Evolutionary conservation across 2,329 filamentous ascomycete genomes (phyloP), one percentile per base, ranked within the genome.

Genomic region (Huntiella bhutanensis): DNA sequence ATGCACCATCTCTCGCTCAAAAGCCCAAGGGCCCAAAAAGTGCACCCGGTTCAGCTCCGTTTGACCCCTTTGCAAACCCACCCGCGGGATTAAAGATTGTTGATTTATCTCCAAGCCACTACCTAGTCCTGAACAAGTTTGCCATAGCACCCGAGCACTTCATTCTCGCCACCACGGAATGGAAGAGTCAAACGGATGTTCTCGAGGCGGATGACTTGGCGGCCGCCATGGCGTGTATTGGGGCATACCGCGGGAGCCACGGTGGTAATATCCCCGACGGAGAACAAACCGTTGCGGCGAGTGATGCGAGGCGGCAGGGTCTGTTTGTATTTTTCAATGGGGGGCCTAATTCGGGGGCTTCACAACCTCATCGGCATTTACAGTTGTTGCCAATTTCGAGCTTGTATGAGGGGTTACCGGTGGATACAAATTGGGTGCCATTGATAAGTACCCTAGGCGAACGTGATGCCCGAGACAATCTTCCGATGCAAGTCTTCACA

Each of bases 101-200:
- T 12, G 58, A 59, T 19, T 55, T 81, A 5, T 64, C 63, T 1
- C 63, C 72, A 0, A 58, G 63, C 6, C 79, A 85, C 58, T 67
- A 69, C 49, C 66, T 84, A 37, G 73, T 85, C 1, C 64, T 85
- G 36, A 85, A 85, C 65, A 85, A 84, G 59, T 85, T 80, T 54
- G 78, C 80, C 42, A 62, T 85, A 42, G 77, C 82, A 33, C 69
- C 72, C 0, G 69, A 77, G 54, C 80, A 85, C 60, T 82, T 81
- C 56, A 82, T 85, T 53, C 67, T 85, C 41, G 71, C 75, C 0
- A 85, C 80, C 0, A 70, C 62, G n/a, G 58, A 62, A 1, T 75
- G 77, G 57, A 71, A 74, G 55, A 62, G 64, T n/a, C 80, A 85
- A 63, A 76, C 73, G 1, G 64, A 79, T 52, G 55, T 77, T 4